Conservation (phyloP, 1,284 basidiomycete species). For the Pterulicium gracile region DNA sequence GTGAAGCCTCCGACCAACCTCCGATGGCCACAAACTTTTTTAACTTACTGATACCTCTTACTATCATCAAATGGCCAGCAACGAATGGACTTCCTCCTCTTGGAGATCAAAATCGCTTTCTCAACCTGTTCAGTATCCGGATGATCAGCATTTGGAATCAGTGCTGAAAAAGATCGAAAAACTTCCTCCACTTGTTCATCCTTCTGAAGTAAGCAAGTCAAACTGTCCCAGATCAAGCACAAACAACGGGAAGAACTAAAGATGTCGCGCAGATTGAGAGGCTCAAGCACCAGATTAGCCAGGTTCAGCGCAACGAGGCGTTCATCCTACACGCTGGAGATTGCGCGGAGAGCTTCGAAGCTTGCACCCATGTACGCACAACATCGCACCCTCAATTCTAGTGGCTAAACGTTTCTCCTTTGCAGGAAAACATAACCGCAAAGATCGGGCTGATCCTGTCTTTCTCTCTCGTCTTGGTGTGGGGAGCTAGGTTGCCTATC, state of each 20-base stretch:
- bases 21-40: too few species aligned
- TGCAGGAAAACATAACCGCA: constrained; percentile 4
- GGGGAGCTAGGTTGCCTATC: background rate
- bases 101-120: constrained; percentile 30
- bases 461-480: background rate
- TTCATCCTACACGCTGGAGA: constrained; percentile 97
- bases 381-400: background rate
- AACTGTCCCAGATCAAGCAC: background rate
- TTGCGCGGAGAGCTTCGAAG: constrained; percentile 91
- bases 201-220: constrained; percentile 64
- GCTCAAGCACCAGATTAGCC: constrained; percentile 67
- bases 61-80: too few species aligned
- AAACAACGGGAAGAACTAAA: constrained; percentile 4
- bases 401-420: background rate
- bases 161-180: constrained; percentile 67
- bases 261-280: constrained; percentile 65
- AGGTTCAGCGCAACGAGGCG: constrained; percentile 80
- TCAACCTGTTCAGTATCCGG: constrained; percentile 25
- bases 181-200: constrained; percentile 82
- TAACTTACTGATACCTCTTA: too few species aligned
- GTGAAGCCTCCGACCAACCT: too few species aligned
- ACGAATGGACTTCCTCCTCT: constrained; percentile 46
- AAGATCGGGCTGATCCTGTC: background rate
- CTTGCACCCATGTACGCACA: constrained; percentile 69
- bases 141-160: constrained; percentile 29